phyloP scores from a whole-genome alignment of 495 filamentous ascomycete species.

The Friedmanniomyces simplex region DNA sequence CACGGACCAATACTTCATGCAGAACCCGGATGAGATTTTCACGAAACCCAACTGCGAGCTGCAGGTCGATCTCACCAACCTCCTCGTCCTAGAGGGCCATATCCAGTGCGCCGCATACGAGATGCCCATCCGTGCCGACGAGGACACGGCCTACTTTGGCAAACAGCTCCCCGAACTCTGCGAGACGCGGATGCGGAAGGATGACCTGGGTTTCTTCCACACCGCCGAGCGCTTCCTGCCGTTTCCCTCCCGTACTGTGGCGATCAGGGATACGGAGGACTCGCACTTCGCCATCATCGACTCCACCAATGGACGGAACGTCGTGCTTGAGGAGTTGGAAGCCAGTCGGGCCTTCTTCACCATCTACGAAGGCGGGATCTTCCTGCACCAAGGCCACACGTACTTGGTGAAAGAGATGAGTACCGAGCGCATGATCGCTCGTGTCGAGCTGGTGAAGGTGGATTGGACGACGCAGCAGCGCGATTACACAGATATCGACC shows the following conservation, averaged over 20 bases:
- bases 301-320: conserved; percentile 68
- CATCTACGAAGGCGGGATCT: conserved; percentile 94
- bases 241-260: conserved; percentile 67
- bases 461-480: conserved; percentile 93
- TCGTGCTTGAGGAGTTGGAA: conserved; percentile 90
- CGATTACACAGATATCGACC: conserved; percentile 92
- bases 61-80: conserved; percentile 81
- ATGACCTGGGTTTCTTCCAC: conserved; percentile 74
- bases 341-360: conserved; percentile 91
- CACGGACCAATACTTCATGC: conserved; percentile 93
- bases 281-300: conserved; percentile 90
- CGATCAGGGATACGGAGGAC: conserved; percentile 87
- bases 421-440: conserved; percentile 63
- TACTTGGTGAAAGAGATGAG: conserved; percentile 88
- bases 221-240: conserved; percentile 83
- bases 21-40: conserved; percentile 94
- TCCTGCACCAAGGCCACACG: conserved; percentile 85
- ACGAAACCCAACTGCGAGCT: conserved; percentile 80
- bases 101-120: conserved; percentile 94
- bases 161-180: conserved; percentile 62
- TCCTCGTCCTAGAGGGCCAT: conserved; percentile 85
- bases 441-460: conserved; percentile 69
- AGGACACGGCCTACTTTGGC: conserved; percentile 74
- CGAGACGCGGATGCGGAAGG: conserved; percentile 60
- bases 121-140: conserved; percentile 71